phyloP scores from a whole-genome alignment of 1,139 yeast species.

The Diutina siamensis region DNA sequence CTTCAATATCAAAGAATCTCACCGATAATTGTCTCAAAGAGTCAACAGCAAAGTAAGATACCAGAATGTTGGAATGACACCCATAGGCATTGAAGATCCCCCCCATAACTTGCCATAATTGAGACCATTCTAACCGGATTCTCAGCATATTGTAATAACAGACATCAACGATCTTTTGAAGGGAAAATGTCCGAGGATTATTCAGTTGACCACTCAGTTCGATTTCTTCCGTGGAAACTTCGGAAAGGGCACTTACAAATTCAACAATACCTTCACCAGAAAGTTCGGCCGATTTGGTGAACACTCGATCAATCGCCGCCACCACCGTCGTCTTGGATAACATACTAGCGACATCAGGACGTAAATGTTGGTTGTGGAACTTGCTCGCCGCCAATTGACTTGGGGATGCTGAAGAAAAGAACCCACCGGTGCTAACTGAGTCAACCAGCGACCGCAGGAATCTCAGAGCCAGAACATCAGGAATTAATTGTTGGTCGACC shows the following conservation, averaged over 20 bases:
- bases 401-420: slow-evolving; percentile 19
- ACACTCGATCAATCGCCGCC: slow-evolving; percentile 78
- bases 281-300: slow-evolving; percentile 70
- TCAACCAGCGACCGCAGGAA: neutral
- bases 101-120: slow-evolving; percentile 90
- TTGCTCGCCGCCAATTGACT: slow-evolving; percentile 33
- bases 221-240: slow-evolving; percentile 83
- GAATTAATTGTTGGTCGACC: slow-evolving; percentile 71
- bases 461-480: slow-evolving; percentile 67
- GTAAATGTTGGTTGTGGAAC: slow-evolving; percentile 33
- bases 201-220: slow-evolving; percentile 74
- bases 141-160: slow-evolving; percentile 96
- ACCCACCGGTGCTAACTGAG: neutral
- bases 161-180: slow-evolving; percentile 93
- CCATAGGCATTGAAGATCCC: slow-evolving; percentile 81
- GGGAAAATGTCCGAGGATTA: slow-evolving; percentile 82
- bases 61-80: slow-evolving; percentile 61
- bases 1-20: slow-evolving; percentile 88
- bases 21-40: slow-evolving; percentile 86
- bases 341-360: slow-evolving; percentile 30
- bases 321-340: slow-evolving; percentile 68
- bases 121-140: slow-evolving; percentile 94
- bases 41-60: slow-evolving; percentile 86
- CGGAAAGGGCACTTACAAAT: slow-evolving; percentile 78
- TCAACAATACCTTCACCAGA: slow-evolving; percentile 77